phyloP scores from a whole-genome alignment of 1,284 basidiomycete species.

The Moesziomyces antarcticus region DNA sequence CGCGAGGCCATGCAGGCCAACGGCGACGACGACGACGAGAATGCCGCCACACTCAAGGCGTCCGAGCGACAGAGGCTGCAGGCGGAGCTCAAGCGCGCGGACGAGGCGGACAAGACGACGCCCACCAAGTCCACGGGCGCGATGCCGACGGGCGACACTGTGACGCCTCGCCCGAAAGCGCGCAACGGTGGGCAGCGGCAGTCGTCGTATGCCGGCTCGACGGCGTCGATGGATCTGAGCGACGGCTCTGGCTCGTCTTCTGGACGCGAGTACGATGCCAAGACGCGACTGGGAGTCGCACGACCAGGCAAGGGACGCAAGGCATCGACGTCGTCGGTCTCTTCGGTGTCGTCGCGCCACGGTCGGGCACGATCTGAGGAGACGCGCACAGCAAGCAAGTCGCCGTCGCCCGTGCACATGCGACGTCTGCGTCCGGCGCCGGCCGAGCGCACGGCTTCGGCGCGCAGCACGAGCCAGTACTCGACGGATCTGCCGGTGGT shows the following conservation, averaged over 20 bases:
- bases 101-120: conserved; percentile 14
- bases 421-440: conserved; percentile 13
- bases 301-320: conserved; percentile 16
- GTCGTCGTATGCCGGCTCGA: conserved; percentile 27
- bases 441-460: conserved; percentile 5
- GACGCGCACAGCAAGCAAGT: conserved; percentile 1
- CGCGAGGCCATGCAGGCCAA: conserved; percentile 1
- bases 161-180: conserved; percentile 23
- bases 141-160: background rate
- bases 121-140: conserved; percentile 13
- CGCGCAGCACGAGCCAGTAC: conserved; percentile 23
- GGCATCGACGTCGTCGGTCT: conserved; percentile 5
- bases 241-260: conserved; percentile 29
- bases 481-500: conserved; percentile 41
- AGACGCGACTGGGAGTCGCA: conserved; percentile 13
- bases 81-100: conserved; percentile 23
- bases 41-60: conserved; percentile 44
- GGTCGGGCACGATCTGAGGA: conserved; percentile 32
- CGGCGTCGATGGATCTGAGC: conserved; percentile 21
- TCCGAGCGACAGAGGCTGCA: conserved; percentile 47
- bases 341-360: conserved; percentile 9
- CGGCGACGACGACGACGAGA: conserved; percentile 25
- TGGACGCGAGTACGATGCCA: conserved; percentile 28
- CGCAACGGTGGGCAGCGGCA: conserved; percentile 12
- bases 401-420: conserved; percentile 13